Base-by-base conservation (phyloP, 345 rosid genomes). In the Eucalyptus pauciflora region DNA sequence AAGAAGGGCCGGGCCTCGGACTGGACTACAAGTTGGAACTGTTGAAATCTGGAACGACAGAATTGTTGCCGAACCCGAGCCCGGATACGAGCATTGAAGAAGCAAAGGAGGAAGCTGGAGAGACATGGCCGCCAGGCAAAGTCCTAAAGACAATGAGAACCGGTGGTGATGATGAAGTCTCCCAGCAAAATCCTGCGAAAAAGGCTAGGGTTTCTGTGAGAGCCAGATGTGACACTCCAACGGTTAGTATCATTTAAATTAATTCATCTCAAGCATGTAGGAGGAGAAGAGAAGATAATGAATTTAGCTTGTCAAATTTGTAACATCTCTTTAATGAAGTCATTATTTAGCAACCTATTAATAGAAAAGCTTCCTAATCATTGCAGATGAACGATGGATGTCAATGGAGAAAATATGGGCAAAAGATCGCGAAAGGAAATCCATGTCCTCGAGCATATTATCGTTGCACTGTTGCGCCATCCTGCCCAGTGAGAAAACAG, bases 341-440 rank as follows among this genome's bases (percentile, higher is more conserved):
- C 80, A 69, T 69, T 17, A 69, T 17, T 31, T 69, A 69, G 24
- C 24, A 33, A 33, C 24, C 24, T 69, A 69, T 69, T 69, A 33
- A 33, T 33, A 69, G 45, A 69, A 33, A 31, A 20, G 67, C 24
- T 86, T 86, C 41, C n/a, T 86, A 51, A 45, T 46, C 25, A 29
- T 33, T 88, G 24, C 91, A 97, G 99, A 93, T 97, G 87, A 91
- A 91, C n/a, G 99, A 97, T 91, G 99, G 99, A 15, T 98, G 99
- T 62, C 99, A 96, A 91, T 98, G 99, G 99, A 90, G 99, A 88
- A 98, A 98, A 89, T 98, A 98, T 22, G 99, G 99, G n/a, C 99
- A 98, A 60, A 98, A 98, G 90, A 98, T 98, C 94, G 98, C 99
- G 0, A 98, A 98, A 93, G 99, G 99, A 88, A 98, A 98, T 87